phyloP scores from a whole-genome alignment of 2,329 filamentous ascomycete genomes.

The Cyphellophora attinorum region DNA sequence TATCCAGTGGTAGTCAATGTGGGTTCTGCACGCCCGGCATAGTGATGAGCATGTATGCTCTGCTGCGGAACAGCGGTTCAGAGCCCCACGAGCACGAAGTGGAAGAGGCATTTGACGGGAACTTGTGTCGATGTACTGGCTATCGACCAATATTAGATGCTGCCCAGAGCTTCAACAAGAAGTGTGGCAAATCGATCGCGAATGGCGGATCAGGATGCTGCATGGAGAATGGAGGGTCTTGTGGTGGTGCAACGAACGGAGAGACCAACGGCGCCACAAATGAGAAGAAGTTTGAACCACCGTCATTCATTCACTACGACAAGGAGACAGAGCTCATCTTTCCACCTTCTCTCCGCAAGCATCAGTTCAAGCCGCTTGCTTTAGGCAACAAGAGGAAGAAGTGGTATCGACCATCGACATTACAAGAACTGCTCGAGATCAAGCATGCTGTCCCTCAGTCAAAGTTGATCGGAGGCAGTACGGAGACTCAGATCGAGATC shows the following conservation, averaged over 20 bases:
- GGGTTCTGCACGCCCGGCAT: slow-evolving; percentile 96
- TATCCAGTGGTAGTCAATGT: slow-evolving; percentile 85
- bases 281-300: slow-evolving; percentile 62
- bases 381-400: slow-evolving; percentile 92
- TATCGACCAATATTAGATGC: slow-evolving; percentile 91
- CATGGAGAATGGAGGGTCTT: slow-evolving; percentile 60
- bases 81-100: slow-evolving; percentile 70
- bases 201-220: slow-evolving; percentile 61
- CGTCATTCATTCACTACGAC: slow-evolving; percentile 88
- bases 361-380: slow-evolving; percentile 69
- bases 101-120: slow-evolving; percentile 95
- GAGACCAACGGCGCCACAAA: slow-evolving; percentile 38
- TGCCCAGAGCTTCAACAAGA: slow-evolving; percentile 72
- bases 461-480: slow-evolving; percentile 92
- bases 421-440: slow-evolving; percentile 83
- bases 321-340: slow-evolving; percentile 94
- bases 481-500: slow-evolving; percentile 95
- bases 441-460: slow-evolving; percentile 75
- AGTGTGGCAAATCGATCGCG: slow-evolving; percentile 45
- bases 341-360: slow-evolving; percentile 72
- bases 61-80: slow-evolving; percentile 62
- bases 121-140: slow-evolving; percentile 89
- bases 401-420: slow-evolving; percentile 83
- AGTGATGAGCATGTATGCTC: slow-evolving; percentile 91
- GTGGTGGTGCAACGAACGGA: slow-evolving; percentile 41